Evolutionary conservation across 2,329 filamentous ascomycete species (phyloP).

Genomic region (Cladosporium sp.): DNA sequence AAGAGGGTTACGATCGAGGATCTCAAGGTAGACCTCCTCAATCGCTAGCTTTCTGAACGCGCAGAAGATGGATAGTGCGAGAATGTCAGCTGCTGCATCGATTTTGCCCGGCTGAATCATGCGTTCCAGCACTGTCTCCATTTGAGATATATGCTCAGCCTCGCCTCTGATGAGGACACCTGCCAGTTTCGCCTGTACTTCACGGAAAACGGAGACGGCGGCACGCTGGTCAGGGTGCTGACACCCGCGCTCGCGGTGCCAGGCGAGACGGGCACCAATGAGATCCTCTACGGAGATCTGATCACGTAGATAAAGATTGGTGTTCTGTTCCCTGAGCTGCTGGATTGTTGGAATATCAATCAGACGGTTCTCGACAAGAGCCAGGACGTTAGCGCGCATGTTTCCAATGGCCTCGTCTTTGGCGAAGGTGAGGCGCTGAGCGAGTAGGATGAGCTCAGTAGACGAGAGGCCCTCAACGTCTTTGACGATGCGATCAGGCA

Average conservation of each 20-base stretch:
- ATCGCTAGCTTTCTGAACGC: constrained; percentile 53
- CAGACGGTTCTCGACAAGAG: constrained; percentile 9
- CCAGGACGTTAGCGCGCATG: background rate
- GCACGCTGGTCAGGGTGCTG: constrained; percentile 30
- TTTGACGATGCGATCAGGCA: constrained; percentile 37
- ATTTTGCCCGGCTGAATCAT: constrained; percentile 16
- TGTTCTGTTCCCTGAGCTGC: constrained; percentile 23
- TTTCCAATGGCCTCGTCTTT: constrained; percentile 8
- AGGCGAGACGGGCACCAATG: constrained; percentile 37
- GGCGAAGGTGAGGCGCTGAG: constrained; percentile 29
- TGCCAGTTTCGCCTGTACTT: constrained; percentile 24
- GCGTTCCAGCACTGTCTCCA: constrained; percentile 13
- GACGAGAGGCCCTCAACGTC: constrained; percentile 42
- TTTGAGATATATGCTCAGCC: constrained; percentile 11
- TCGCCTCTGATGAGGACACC: constrained; percentile 16
- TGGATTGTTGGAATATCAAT: constrained; percentile 15
- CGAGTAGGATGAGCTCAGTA: constrained; percentile 36
- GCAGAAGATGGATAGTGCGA: constrained; percentile 56
- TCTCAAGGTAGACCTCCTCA: constrained; percentile 60
- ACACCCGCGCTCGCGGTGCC: constrained; percentile 40
- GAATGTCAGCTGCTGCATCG: constrained; percentile 43
- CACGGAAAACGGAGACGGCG: constrained; percentile 37
- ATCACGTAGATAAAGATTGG: constrained; percentile 39
- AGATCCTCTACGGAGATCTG: constrained; percentile 33
- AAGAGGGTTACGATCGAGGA: constrained; percentile 58